Evolutionary conservation across 352 stramenopile genomes (phyloP), one percentile per base, ranked within the genome.

Genomic region (Globisporangium abappressorium): DNA sequence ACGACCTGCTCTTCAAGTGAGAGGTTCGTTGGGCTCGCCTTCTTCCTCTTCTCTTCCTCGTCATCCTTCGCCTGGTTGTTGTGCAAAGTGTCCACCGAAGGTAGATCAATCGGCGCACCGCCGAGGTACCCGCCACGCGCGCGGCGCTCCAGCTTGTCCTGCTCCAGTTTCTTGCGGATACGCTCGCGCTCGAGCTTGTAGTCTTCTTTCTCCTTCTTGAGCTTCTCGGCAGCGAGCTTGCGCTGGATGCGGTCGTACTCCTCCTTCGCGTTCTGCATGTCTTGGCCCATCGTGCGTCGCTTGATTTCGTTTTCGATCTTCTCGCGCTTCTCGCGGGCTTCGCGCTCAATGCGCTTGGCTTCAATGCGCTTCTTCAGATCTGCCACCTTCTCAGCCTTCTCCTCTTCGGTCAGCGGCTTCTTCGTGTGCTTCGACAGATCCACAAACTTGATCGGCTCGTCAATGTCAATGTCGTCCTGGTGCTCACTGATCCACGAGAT

Each of bases 121-220:
- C 79, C 84, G 11, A 97, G 77, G 55, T 94, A 87, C 2, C 93
- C 93, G 26, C 85, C 82, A 46, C 89, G 84, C 30, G 90, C 89
- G 22, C 90, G 87, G 47, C 91, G 85, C 64, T 97, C 91, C 6
- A 89, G 80, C 78, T 98, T 98, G 73, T 98, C 93, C 70, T 95
- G 85, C 61, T 96, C 92, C 18, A 98, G 76, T 75, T 98, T 87
- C 64, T 82, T 83, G 57, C 89, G 90, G 22, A 98, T 70, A 8
- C 90, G 88, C 65, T 97, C 92, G 46, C 93, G 88, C 73, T 98
- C 90, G 9, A 80, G 73, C 74, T 96, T 96, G 67, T 82, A 85
- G 20, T 96, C 88, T 15, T 94, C 87, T 60, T 94, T 95, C 58
- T 97, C 91, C 70, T 94, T 95, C 72, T 95, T 95, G 55, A 87